phyloP scores from a whole-genome alignment of 805 yeast genomes.

The Lipomyces yamadae region DNA sequence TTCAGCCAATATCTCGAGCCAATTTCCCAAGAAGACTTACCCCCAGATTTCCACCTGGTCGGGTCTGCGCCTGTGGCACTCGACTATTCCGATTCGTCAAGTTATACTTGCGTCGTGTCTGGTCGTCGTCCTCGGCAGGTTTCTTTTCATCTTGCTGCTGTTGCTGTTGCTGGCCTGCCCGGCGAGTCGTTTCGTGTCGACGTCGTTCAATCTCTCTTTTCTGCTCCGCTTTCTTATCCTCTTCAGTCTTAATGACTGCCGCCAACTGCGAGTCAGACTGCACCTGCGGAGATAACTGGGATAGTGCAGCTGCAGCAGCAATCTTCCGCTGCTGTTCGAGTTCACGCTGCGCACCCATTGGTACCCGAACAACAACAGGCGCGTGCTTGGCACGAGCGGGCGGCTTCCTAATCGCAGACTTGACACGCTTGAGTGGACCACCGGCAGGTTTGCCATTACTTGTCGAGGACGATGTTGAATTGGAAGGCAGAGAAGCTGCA shows the following conservation, averaged over 20 bases:
- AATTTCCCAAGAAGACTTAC: conserved; percentile 5
- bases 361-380: conserved; percentile 40
- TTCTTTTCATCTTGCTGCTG: conserved; percentile 20
- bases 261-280: neutral
- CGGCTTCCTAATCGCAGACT: conserved; percentile 31
- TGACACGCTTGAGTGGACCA: conserved; percentile 24
- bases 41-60: conserved; percentile 19
- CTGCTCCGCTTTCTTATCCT: conserved; percentile 25
- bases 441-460: neutral
- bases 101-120: conserved; percentile 20
- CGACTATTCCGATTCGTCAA: conserved; percentile 22
- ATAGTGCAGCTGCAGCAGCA: conserved; percentile 24
- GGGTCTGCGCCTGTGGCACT: conserved; percentile 27
- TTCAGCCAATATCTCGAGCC: neutral
- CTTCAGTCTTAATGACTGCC: conserved; percentile 15
- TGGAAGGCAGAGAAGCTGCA: conserved; percentile 8
- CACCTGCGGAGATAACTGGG: conserved; percentile 3
- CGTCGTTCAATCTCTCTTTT: conserved; percentile 35
- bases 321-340: conserved; percentile 39
- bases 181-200: conserved; percentile 32
- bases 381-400: conserved; percentile 32
- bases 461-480: conserved; percentile 1
- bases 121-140: conserved; percentile 23
- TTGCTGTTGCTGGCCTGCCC: conserved; percentile 25
- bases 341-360: conserved; percentile 40